Evolutionary conservation across 1,284 basidiomycete species (phyloP), one percentile per base, ranked within the genome.

Genomic region (Apiotrichum mycotoxinovorans): DNA sequence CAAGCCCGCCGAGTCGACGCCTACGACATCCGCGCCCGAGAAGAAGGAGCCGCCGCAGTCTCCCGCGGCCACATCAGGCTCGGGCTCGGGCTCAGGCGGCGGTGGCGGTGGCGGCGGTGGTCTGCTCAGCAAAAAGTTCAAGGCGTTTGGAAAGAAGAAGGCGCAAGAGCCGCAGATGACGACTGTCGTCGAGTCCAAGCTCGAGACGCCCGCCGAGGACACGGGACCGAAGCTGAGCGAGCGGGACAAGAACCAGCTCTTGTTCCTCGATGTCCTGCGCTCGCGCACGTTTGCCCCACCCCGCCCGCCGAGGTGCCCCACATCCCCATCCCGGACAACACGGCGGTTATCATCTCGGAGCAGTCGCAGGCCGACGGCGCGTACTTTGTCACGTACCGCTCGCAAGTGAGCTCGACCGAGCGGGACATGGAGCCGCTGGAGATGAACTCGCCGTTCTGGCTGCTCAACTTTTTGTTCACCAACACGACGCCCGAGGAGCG

Each of bases 381-480:
- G 3, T 94, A 87, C 84, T 84, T 82, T 10, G 86, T 84, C 5
- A 79, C 90, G 2, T 95, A 94, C 69, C 82, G 90, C 25, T 87
- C 90, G 0, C 83, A 84, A 40, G 82, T 86, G 3, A 82, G 82
- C 2, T 83, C 81, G 46, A 85, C 84, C 0, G 83, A 82, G 52
- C 72, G 80, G 23, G 93, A 97, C 64, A 69, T 84, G 38, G 79
- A 82, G 26, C 73, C 78, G 12, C 79, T 98, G 37, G 93, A 97
- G 76, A 84, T 87, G 69, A 75, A 73, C 62, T 84, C 91, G 79
- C 94, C 93, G 2, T 72, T 85, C 58, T 98, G 95, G 95, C 78
- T 96, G 47, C 78, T 94, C 46, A 91, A 97, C 72, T 95, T 87
- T 67, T 76, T 97, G 43, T 81, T 97, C 38, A 72, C 73, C 11